Conservation (phyloP, 2,329 filamentous ascomycete species). For the Fusarium burgessii region DNA sequence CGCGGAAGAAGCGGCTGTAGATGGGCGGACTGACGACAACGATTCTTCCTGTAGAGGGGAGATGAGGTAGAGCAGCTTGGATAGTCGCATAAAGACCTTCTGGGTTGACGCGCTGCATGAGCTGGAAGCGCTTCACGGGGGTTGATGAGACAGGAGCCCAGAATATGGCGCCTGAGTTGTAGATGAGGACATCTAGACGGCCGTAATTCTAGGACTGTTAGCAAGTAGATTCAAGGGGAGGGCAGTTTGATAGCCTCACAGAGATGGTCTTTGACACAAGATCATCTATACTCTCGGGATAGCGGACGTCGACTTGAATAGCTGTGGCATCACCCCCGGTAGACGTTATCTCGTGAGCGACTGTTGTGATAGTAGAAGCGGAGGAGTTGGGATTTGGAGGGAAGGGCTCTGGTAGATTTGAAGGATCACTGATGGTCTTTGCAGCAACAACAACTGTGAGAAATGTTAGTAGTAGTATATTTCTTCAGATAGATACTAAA, state of each 20-base stretch:
- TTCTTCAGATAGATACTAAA: not conserved
- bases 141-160: constrained; percentile 82
- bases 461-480: not conserved
- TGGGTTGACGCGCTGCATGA: constrained; percentile 80
- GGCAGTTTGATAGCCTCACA: constrained; percentile 15
- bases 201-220: constrained; percentile 60
- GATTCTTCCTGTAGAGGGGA: constrained; percentile 71
- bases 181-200: constrained; percentile 79
- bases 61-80: constrained; percentile 76
- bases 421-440: constrained; percentile 77
- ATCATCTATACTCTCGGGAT: constrained; percentile 68
- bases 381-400: constrained; percentile 82
- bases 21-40: constrained; percentile 87
- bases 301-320: constrained; percentile 77
- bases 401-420: constrained; percentile 65
- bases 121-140: constrained; percentile 79
- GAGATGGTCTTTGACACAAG: constrained; percentile 70
- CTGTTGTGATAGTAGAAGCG: constrained; percentile 82
- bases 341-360: constrained; percentile 77
- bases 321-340: constrained; percentile 73
- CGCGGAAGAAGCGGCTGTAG: constrained; percentile 85
- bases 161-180: constrained; percentile 89
- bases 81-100: constrained; percentile 81
- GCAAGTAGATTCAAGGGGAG: not conserved
- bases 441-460: constrained; percentile 76